Evolutionary conservation across 257 asterid genomes (phyloP).

Genomic region (Penstemon newberryi): DNA sequence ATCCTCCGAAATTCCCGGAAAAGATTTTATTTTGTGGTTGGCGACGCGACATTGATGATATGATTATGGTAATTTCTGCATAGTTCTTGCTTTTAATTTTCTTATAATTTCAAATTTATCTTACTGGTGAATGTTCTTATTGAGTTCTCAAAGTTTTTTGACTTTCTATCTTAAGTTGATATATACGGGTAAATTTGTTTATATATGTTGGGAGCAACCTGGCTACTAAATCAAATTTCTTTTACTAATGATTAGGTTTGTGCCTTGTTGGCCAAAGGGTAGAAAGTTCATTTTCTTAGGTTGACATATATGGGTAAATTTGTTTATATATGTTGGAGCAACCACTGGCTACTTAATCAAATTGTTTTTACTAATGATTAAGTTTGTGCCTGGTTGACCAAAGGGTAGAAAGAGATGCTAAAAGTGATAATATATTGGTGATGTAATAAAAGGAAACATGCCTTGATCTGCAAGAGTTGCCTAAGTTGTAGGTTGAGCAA

Average conservation of each 20-base stretch:
- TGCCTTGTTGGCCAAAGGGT: neutral
- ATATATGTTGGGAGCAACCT: conserved; percentile 3
- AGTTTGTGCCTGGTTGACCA: neutral
- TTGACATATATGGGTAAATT: neutral
- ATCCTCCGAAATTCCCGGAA: conserved; percentile 94
- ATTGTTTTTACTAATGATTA: neutral
- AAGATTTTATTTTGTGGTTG: conserved; percentile 92
- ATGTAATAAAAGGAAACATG: neutral
- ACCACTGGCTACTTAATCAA: neutral
- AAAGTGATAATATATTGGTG: too few species aligned
- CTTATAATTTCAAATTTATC: conserved; percentile 9
- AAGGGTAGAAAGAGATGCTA: neutral
- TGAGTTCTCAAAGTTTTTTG: conserved; percentile 3
- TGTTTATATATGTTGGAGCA: neutral
- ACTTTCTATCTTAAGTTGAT: conserved; percentile 11
- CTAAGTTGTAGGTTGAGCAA: neutral
- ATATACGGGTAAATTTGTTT: neutral
- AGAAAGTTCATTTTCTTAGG: neutral
- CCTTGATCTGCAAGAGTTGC: neutral
- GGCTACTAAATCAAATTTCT: conserved; percentile 2
- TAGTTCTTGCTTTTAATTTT: conserved; percentile 3
- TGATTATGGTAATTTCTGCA: conserved; percentile 72
- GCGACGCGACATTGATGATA: conserved; percentile 97
- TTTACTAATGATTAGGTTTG: neutral
- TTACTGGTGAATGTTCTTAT: conserved; percentile 16